These are phyloP conservation scores for Sphagnum contortum DNA, from an alignment of 225 moss, liverwort and hornwort species.

Conservation along the genomic window DNA sequence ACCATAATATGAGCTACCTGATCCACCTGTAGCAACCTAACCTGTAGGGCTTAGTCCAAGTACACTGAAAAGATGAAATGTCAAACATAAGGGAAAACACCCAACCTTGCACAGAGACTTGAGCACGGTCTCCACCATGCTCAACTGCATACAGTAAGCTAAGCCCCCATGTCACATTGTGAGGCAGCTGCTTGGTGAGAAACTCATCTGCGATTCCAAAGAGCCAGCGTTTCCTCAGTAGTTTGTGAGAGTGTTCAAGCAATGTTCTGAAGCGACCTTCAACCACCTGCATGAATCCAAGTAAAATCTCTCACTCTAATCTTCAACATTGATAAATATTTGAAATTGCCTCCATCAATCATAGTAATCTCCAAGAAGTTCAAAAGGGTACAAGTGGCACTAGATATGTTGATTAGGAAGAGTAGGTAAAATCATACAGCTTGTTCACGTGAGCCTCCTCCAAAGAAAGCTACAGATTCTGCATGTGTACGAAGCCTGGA, in stretches of 20 bases:
- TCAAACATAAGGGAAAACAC: too few relatives aligned
- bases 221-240: constrained; percentile 81
- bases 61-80: too few relatives aligned
- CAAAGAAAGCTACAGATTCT: constrained; percentile 95
- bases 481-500: constrained; percentile 93
- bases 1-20: too few relatives aligned
- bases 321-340: too few relatives aligned
- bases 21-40: too few relatives aligned
- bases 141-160: constrained; percentile 92
- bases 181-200: constrained; percentile 93
- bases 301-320: too few relatives aligned
- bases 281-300: constrained; percentile 46
- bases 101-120: constrained; percentile 80
- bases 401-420: neutral
- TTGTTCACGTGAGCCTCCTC: constrained; percentile 93
- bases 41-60: too few relatives aligned
- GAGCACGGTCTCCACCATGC: constrained; percentile 80
- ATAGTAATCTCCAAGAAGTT: too few relatives aligned
- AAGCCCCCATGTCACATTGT: constrained; percentile 97
- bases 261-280: constrained; percentile 77
- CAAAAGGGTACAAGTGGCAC: neutral
- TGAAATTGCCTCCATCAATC: too few relatives aligned
- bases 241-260: constrained; percentile 65
- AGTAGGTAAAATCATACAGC: constrained; percentile 43
- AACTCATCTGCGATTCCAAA: constrained; percentile 97